A percentile compares a stretch with the other conserved stretches of the same genome.
These are phyloP conservation scores for Coemansia erecta DNA, from an alignment of 192 early-diverging fungal species.

Conservation along the genomic window DNA sequence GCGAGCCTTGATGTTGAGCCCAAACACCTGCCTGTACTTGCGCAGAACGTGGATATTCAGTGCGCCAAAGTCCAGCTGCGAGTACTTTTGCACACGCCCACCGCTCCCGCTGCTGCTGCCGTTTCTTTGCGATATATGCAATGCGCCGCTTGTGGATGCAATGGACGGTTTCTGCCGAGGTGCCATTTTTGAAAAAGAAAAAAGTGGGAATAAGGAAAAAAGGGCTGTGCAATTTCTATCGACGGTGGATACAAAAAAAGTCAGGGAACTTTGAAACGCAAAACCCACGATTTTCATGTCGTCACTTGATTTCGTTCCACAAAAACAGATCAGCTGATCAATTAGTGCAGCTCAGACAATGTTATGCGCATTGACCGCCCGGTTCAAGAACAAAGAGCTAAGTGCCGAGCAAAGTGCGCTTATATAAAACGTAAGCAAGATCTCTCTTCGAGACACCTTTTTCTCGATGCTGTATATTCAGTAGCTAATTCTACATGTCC, in stretches of 20 bases:
- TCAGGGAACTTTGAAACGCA: too few species aligned
- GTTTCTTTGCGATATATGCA: background rate
- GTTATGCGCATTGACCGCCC: too few species aligned
- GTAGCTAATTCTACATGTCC: background rate
- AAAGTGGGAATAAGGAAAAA: background rate
- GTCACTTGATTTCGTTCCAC: too few species aligned
- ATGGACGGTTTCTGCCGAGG: slow-evolving; percentile 19
- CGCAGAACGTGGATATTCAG: slow-evolving; percentile 49
- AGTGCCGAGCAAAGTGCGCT: too few species aligned
- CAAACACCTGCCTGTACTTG: slow-evolving; percentile 52
- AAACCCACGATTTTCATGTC: too few species aligned
- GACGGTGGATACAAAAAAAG: too few species aligned
- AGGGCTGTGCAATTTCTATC: background rate
- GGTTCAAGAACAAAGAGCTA: too few species aligned
- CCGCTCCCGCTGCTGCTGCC: background rate
- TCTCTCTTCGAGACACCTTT: too few species aligned
- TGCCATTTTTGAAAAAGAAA: slow-evolving; percentile 3
- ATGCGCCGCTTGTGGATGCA: background rate
- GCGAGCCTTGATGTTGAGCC: slow-evolving; percentile 53
- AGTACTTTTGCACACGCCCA: slow-evolving; percentile 12
- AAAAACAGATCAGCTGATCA: too few species aligned
- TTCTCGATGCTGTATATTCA: too few species aligned
- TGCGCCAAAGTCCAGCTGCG: slow-evolving; percentile 47
- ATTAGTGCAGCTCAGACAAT: too few species aligned
- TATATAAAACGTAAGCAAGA: too few species aligned